Evolutionary conservation across 495 filamentous ascomycete genomes (phyloP).

Genomic region (Cercophora sp.): DNA sequence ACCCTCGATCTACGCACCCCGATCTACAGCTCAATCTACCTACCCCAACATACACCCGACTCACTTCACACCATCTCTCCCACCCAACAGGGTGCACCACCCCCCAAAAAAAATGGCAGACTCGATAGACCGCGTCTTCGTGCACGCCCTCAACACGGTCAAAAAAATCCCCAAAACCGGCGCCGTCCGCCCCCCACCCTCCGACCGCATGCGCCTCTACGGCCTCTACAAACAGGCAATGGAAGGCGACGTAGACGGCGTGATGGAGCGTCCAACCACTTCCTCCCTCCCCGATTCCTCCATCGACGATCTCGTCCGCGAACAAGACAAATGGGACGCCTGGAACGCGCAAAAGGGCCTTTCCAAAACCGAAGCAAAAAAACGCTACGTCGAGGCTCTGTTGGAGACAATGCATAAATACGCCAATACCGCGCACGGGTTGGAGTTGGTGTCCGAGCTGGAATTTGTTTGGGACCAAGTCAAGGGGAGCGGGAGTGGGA

Average conservation of each 20-base stretch:
- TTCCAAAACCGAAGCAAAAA: constrained; percentile 87
- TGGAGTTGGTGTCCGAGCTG: constrained; percentile 85
- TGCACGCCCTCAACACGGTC: constrained; percentile 96
- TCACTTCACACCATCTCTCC: background rate
- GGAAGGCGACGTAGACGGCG: constrained; percentile 92
- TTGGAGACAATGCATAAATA: constrained; percentile 97
- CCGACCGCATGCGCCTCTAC: constrained; percentile 86
- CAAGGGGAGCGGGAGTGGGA: constrained; percentile 72
- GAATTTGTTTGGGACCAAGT: constrained; percentile 99
- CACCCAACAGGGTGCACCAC: no score
- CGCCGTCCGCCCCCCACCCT: constrained; percentile 76
- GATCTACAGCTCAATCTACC: background rate
- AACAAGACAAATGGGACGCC: constrained; percentile 75
- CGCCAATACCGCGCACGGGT: constrained; percentile 78
- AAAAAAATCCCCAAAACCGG: constrained; percentile 95
- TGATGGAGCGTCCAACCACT: constrained; percentile 77
- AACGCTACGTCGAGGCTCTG: constrained; percentile 83
- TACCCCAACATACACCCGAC: background rate
- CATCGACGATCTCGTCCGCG: constrained; percentile 47
- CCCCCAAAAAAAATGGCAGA: constrained; percentile 50
- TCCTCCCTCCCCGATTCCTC: constrained; percentile 6
- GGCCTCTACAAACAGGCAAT: constrained; percentile 98
- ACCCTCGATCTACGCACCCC: background rate
- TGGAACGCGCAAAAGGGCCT: constrained; percentile 83
- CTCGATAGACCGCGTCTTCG: constrained; percentile 85